These are phyloP conservation scores for Podaxis rugospora DNA, from an alignment of 768 basidiomycete genomes.

Conservation along the genomic window DNA sequence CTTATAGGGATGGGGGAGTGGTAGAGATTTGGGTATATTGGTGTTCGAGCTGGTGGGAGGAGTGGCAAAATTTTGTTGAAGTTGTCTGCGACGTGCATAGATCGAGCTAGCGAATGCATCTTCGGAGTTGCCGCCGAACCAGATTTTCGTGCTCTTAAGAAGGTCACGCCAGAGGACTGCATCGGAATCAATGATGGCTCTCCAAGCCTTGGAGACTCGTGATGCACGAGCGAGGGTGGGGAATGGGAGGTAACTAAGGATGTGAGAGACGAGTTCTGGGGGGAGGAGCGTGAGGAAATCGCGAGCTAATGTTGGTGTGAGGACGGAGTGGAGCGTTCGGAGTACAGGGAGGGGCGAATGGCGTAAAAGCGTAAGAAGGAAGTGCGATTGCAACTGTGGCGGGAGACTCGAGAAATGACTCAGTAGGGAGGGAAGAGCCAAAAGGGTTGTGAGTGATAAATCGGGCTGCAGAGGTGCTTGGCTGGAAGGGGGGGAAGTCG, in stretches of 20 bases:
- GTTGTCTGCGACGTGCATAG: constrained; percentile 52
- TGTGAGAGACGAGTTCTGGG: constrained; percentile 85
- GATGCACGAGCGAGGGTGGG: constrained; percentile 81
- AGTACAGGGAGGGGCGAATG: constrained; percentile 91
- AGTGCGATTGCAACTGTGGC: constrained; percentile 82
- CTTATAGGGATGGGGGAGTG: constrained; percentile 85
- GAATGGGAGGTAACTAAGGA: constrained; percentile 82
- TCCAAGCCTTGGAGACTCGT: constrained; percentile 87
- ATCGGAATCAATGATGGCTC: constrained; percentile 88
- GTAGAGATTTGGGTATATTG: constrained; percentile 44
- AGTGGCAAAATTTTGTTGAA: neutral
- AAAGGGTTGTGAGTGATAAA: constrained; percentile 73
- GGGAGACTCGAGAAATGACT: constrained; percentile 79
- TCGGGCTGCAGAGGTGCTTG: constrained; percentile 79
- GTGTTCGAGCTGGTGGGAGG: constrained; percentile 22
- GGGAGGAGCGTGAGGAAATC: constrained; percentile 94
- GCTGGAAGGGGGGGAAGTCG: constrained; percentile 57
- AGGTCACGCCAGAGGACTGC: constrained; percentile 87
- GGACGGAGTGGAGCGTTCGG: constrained; percentile 81
- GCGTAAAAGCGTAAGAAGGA: constrained; percentile 87
- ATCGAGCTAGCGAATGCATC: constrained; percentile 74
- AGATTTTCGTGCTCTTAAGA: constrained; percentile 77
- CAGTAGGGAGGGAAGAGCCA: constrained; percentile 82
- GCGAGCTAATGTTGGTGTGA: constrained; percentile 86
- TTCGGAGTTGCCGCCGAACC: constrained; percentile 87